Base-by-base conservation (phyloP, 768 basidiomycete genomes). In the Mycena albidolilacea region DNA sequence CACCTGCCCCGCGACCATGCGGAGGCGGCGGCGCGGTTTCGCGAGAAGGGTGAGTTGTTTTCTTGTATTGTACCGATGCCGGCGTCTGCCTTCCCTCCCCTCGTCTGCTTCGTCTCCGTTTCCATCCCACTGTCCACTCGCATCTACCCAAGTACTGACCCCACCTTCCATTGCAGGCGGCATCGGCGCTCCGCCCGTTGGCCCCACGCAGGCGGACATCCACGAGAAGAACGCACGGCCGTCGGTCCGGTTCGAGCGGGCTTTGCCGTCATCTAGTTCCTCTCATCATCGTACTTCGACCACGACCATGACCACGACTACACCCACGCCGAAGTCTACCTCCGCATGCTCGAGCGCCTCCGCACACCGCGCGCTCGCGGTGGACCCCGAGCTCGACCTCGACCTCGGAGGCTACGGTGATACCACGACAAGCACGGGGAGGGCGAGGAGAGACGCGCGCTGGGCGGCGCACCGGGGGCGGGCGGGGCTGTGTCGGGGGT, bases 131-230 rank as follows among this genome's bases (percentile, higher is more conserved):
- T 30, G 3, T 30, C 30, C 30, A 30, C 3, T 30, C 30, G 30
- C 30, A 3, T 30, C 30, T 30, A 30, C 3, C 30, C 30, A 30
- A 30, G 30, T 30, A 30, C 30, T 30, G 30, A 30, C 30, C 4
- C 1, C 30, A 30, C 30, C 30, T 30, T 30, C 30, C 30, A 30
- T 30, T 30, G 30, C 19, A 43, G 30, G 57, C 41, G 6, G 12
- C 7, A 5, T 12, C 38, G 41, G 60, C 10, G 1, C 69, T 75
- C 66, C 48, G 66, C 41, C 71, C 52, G 74, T 74, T 7, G 77
- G 81, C 19, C 85, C 84, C 0, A 89, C 87, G 0, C 85, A 85
- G 70, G 85, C 81, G 43, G 87, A 88, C 78, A 77, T 87, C n/a
- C 70, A 77, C n/a, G 87, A 88, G 64, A 83, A 87, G 76, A 86